phyloP scores from a whole-genome alignment of 352 stramenopile genomes.

The Phytophthora pini region DNA sequence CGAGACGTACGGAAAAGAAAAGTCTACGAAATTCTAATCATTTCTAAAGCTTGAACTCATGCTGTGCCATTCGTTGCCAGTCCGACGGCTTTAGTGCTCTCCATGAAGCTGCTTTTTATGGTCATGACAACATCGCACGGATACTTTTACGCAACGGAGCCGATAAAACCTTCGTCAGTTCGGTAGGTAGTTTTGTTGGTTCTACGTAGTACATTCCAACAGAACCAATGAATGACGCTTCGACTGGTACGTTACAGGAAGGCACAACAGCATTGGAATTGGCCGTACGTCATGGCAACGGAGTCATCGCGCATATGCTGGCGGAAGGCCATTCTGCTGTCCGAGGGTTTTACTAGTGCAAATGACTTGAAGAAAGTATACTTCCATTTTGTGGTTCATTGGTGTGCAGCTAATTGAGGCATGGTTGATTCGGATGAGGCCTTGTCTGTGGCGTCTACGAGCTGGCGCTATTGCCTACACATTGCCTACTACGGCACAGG shows the following conservation, averaged over 20 bases:
- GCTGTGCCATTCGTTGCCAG: conserved; percentile 19
- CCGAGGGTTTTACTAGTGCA: conserved; percentile 64
- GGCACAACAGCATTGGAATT: conserved; percentile 69
- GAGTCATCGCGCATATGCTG: conserved; percentile 66
- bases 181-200: conserved; percentile 26
- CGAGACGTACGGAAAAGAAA: conserved; percentile 45
- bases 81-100: conserved; percentile 74
- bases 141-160: conserved; percentile 58
- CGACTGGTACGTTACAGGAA: conserved; percentile 41
- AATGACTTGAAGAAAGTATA: conserved; percentile 37
- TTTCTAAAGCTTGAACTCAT: too few relatives aligned
- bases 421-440: conserved; percentile 12
- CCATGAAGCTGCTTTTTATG: conserved; percentile 71
- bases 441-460: conserved; percentile 10
- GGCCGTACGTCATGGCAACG: conserved; percentile 70
- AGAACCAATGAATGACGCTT: too few relatives aligned
- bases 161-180: conserved; percentile 65
- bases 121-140: conserved; percentile 65
- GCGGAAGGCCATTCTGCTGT: conserved; percentile 57
- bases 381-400: conserved; percentile 17
- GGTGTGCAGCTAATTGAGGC: conserved; percentile 8
- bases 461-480: conserved; percentile 72
- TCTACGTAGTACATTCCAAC: neutral
- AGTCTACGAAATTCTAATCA: neutral
- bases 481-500: conserved; percentile 81